Percentiles rank a stretch among this genome's conserved stretches.
Evolutionary conservation across 495 filamentous ascomycete species (phyloP).

Genomic region (Xylona heveae): DNA sequence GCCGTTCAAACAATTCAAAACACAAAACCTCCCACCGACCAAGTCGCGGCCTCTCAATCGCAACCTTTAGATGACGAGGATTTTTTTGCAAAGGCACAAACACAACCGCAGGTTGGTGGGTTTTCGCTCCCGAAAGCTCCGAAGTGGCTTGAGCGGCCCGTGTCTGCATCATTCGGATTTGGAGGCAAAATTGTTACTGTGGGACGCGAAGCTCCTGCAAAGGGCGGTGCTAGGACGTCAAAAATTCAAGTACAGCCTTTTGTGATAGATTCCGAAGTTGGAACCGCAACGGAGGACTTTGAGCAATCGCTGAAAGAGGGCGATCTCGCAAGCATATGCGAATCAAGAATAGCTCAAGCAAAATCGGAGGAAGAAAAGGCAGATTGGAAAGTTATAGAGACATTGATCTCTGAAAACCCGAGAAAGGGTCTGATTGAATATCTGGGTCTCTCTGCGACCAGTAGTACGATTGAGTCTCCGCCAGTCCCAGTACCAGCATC

Average conservation of each 20-base stretch:
- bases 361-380: constrained; percentile 76
- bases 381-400: constrained; percentile 86
- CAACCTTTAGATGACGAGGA: constrained; percentile 76
- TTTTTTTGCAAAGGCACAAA: constrained; percentile 88
- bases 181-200: constrained; percentile 82
- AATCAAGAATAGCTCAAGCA: constrained; percentile 49
- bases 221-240: constrained; percentile 36
- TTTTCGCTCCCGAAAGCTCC: constrained; percentile 77
- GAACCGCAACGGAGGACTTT: constrained; percentile 65
- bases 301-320: constrained; percentile 61
- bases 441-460: constrained; percentile 49
- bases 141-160: constrained; percentile 73
- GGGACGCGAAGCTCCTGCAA: constrained; percentile 28
- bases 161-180: constrained; percentile 83
- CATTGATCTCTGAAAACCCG: constrained; percentile 63
- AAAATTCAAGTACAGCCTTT: constrained; percentile 69
- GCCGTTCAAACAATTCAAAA: constrained; percentile 83
- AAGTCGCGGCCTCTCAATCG: constrained; percentile 31
- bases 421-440: constrained; percentile 64
- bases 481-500: too few species aligned
- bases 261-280: constrained; percentile 71
- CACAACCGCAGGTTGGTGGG: constrained; percentile 66
- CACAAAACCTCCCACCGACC: constrained; percentile 33
- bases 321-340: constrained; percentile 59
- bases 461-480: neutral